These are phyloP conservation scores for Chrysopogon serrulatus DNA, from an alignment of 176 grass and related monocot genomes.

Conservation along the genomic window DNA sequence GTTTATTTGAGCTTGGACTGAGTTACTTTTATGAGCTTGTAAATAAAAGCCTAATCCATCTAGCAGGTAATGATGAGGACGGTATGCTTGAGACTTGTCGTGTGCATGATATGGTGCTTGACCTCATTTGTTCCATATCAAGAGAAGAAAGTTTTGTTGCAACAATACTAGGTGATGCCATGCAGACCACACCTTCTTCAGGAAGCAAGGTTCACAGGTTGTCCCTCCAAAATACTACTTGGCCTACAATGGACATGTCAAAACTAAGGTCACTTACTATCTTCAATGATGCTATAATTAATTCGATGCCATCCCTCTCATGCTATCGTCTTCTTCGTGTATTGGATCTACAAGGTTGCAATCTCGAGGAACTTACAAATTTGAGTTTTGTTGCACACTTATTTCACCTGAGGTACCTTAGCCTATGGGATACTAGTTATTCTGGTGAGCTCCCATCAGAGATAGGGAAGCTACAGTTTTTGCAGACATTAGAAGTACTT, in stretches of 20 bases:
- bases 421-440: neutral
- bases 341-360: neutral
- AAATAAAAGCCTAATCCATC: neutral
- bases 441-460: neutral
- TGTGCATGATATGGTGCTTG: neutral
- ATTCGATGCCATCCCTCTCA: neutral
- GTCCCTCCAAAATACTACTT: neutral
- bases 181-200: neutral
- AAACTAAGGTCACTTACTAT: neutral
- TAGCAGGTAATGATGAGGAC: rapidly evolving
- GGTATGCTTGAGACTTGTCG: neutral
- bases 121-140: neutral
- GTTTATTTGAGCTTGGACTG: neutral
- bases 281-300: neutral
- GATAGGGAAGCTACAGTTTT: neutral
- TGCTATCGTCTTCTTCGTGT: neutral
- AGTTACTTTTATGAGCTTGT: neutral
- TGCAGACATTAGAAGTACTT: neutral
- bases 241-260: neutral
- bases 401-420: neutral
- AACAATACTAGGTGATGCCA: neutral
- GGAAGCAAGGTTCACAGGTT: neutral
- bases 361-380: neutral
- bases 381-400: neutral
- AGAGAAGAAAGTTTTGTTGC: neutral